phyloP scores from a whole-genome alignment of 2,329 filamentous ascomycete genomes.

The Exutisphaerella laricina region DNA sequence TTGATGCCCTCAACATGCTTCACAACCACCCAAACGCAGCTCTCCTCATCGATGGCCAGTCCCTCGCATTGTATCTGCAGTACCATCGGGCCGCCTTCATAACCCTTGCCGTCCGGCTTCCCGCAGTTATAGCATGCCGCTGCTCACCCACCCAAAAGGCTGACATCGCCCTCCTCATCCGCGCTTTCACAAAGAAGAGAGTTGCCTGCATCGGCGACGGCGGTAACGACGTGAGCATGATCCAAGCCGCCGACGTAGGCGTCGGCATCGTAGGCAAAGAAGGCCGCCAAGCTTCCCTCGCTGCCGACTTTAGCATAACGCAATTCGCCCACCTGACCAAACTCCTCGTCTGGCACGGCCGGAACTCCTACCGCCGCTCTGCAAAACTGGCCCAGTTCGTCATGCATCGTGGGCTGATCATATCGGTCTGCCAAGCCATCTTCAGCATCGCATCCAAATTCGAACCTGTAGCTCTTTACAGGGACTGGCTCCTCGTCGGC shows the following conservation, averaged over 20 bases:
- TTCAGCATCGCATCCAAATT: constrained; percentile 91
- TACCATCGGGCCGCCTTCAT: constrained; percentile 84
- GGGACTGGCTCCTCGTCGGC: constrained; percentile 92
- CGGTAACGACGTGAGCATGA: constrained; percentile 98
- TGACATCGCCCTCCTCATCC: constrained; percentile 85
- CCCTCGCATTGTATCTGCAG: constrained; percentile 72
- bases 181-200: constrained; percentile 84
- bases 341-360: constrained; percentile 95
- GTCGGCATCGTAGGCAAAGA: constrained; percentile 98
- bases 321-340: constrained; percentile 95
- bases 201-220: constrained; percentile 97
- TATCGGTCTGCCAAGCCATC: constrained; percentile 93
- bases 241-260: constrained; percentile 94
- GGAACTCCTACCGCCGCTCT: constrained; percentile 93
- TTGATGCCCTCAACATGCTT: constrained; percentile 83
- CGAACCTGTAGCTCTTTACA: constrained; percentile 90
- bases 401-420: constrained; percentile 93
- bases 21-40: constrained; percentile 80
- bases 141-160: constrained; percentile 97
- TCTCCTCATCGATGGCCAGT: constrained; percentile 91
- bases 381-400: constrained; percentile 97
- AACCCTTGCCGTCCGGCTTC: constrained; percentile 76
- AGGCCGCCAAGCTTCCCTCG: constrained; percentile 86
- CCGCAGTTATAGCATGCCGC: constrained; percentile 89
- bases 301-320: constrained; percentile 93